Base-by-base conservation (phyloP, 495 filamentous ascomycete genomes). In the Neurospora hispaniola region DNA sequence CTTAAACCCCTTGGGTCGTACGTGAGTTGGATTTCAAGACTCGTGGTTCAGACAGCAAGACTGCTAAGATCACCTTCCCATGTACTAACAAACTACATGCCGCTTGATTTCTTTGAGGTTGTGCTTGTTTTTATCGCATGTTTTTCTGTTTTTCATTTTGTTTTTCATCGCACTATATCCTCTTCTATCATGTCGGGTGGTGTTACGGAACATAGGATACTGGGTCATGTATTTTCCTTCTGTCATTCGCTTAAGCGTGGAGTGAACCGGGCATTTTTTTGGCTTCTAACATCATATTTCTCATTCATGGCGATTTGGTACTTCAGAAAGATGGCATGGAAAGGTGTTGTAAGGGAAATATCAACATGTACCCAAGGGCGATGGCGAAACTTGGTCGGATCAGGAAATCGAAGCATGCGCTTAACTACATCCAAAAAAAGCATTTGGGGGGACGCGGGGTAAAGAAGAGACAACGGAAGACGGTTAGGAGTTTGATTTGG, bases 1-100 rank as follows among this genome's bases (percentile, higher is more conserved):
- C 81, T 41, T 85, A 70, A 81, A 16, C 14, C 42, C 42, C 16
- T 43, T 7, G 14, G 42, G 42, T 43, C 14, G 14, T 43, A 43
- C 42, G 14, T 16, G 14, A 43, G 42, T 18, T 43, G 42, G 14
- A 18, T 42, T 16, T 14, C 42, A 16, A 2, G 5, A 16, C 14
- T 42, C 14, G 14, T 16, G 42, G 42, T 42, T 42, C 42, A 42
- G 42, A 14, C 42, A 42, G 14, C 14, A 42, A 42, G 42, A 14
- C 16, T 42, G 42, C 42, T 42, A 2, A 42, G 42, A 42, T 42
- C 42, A 16, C 16, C 12, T 14, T 43, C 6, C 16, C 1, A 43
- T 43, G 16, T 18, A 43, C 42, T 43, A 43, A 43, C 42, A 43
- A 43, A 43, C 42, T 5, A 43, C 42, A 43, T 43, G 14, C 14